Percentiles rank a stretch among this genome's conserved stretches.
Conservation (phyloP, 345 rosid species). For the Brassica juncea region DNA sequence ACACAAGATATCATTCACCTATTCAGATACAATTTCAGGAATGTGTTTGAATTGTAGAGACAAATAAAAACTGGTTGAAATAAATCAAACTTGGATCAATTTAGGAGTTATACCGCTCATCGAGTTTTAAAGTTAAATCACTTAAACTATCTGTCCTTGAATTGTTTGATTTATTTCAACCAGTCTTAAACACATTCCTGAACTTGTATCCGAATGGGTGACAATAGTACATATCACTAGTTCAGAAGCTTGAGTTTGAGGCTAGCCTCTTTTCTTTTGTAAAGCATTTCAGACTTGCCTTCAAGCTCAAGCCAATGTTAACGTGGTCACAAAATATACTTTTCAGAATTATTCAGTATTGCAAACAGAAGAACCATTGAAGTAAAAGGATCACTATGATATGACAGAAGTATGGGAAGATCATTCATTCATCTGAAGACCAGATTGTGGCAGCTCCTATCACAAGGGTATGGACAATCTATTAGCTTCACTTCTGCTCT, state of each 20-base stretch:
- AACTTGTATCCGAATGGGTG: not conserved
- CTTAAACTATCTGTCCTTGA: not conserved
- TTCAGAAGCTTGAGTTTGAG: not conserved
- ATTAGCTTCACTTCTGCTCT: constrained; percentile 61
- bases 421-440: constrained; percentile 56
- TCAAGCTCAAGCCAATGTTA: not conserved
- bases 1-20: too few species aligned
- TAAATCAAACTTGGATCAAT: too few species aligned
- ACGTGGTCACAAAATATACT: not conserved
- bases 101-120: too few species aligned
- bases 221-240: not conserved
- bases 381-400: constrained; percentile 6
- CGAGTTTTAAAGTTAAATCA: too few species aligned
- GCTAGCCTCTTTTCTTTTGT: not conserved
- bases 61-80: too few species aligned
- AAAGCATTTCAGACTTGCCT: not conserved
- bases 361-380: not conserved
- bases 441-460: constrained; percentile 85
- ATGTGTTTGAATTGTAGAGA: too few species aligned
- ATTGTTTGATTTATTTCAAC: not conserved
- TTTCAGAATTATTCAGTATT: not conserved
- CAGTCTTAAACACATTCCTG: not conserved
- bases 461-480: constrained; percentile 94
- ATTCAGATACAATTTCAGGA: too few species aligned
- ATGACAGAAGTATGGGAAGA: constrained; percentile 16